These are phyloP conservation scores for Inga oerstediana DNA, from an alignment of 306 rosid species.

Conservation along the genomic window DNA sequence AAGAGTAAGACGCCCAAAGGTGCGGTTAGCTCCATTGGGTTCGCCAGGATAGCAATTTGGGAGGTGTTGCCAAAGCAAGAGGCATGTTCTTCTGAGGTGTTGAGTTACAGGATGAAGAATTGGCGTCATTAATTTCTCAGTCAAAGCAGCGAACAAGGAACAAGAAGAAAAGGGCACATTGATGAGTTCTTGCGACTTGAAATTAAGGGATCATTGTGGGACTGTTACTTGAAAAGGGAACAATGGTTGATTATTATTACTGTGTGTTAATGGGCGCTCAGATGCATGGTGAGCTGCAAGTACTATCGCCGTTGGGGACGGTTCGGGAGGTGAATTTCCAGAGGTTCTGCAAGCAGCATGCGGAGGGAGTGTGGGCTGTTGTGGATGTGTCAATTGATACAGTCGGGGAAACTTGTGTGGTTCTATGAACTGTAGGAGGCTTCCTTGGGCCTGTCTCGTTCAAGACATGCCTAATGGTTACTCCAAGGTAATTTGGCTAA, in stretches of 20 bases:
- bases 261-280: conserved; percentile 27
- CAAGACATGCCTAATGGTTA: conserved; percentile 98
- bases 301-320: conserved; percentile 88
- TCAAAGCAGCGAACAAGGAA: too few relatives aligned
- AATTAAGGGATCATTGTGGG: too few relatives aligned
- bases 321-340: conserved; percentile 82
- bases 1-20: too few relatives aligned
- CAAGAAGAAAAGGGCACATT: too few relatives aligned
- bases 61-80: too few relatives aligned
- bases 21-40: too few relatives aligned
- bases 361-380: conserved; percentile 67
- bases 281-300: conserved; percentile 98
- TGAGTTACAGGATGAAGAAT: too few relatives aligned
- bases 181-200: too few relatives aligned
- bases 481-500: conserved; percentile 67
- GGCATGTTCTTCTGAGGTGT: too few relatives aligned
- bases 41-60: too few relatives aligned
- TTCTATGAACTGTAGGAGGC: conserved; percentile 65
- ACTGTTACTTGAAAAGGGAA: too few relatives aligned
- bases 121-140: too few relatives aligned
- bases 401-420: conserved; percentile 60
- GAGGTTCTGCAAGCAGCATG: conserved; percentile 93
- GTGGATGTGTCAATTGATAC: conserved; percentile 77
- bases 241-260: background rate
- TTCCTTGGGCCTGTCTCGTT: conserved; percentile 93